Percentiles rank a stretch among this genome's conserved stretches.
Conservation (phyloP, 176 grass and related monocot genomes). For the Ananas comosus region DNA sequence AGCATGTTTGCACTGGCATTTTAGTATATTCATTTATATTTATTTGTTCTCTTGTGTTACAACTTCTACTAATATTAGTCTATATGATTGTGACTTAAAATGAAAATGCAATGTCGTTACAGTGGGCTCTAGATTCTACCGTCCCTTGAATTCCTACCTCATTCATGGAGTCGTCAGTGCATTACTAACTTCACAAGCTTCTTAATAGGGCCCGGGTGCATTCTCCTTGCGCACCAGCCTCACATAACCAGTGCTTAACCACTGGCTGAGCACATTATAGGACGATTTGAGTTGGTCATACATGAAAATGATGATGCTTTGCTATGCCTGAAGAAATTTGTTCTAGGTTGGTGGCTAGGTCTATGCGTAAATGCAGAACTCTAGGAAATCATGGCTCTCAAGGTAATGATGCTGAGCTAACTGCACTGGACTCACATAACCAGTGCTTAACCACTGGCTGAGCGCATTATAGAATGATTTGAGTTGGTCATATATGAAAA, state of each 20-base stretch:
- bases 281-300: not conserved
- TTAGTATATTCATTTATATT: not conserved
- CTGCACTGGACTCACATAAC: not conserved
- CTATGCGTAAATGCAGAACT: too few species aligned
- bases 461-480: not conserved
- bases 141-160: too few species aligned
- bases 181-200: too few species aligned
- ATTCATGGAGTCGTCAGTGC: too few species aligned
- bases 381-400: too few species aligned
- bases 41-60: conserved; percentile 3
- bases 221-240: not conserved
- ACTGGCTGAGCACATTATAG: not conserved
- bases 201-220: too few species aligned
- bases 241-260: not conserved
- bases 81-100: not conserved
- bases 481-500: too few species aligned
- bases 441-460: not conserved
- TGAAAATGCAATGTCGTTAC: too few species aligned
- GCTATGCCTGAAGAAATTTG: not conserved
- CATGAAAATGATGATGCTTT: too few species aligned
- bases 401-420: too few species aligned
- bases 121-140: too few species aligned
- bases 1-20: conserved; percentile 1
- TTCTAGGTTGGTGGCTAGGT: not conserved
- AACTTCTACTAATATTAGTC: not conserved